phyloP scores from a whole-genome alignment of 106 monocot species.

The Cymbidium sinense region DNA sequence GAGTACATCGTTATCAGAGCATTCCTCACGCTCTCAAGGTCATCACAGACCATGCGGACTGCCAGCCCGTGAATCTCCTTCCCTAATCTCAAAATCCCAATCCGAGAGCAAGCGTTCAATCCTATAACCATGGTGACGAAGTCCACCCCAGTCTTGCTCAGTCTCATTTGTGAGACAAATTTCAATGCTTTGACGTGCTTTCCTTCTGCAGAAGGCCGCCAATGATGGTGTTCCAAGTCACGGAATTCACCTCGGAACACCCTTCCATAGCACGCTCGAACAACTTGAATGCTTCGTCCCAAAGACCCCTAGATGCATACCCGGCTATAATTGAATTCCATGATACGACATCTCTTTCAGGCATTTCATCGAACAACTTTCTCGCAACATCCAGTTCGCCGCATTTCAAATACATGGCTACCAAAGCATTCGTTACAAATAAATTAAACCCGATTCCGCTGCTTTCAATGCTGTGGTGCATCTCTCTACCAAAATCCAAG shows the following conservation, averaged over 20 bases:
- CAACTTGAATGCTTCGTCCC: constrained; percentile 37
- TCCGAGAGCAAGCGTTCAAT: constrained; percentile 49
- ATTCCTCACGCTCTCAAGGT: constrained; percentile 47
- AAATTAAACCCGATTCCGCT: constrained; percentile 31
- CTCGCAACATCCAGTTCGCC: constrained; percentile 43
- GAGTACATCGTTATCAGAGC: constrained; percentile 84
- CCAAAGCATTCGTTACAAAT: constrained; percentile 52
- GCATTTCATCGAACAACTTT: constrained; percentile 68
- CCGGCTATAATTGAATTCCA: constrained; percentile 76
- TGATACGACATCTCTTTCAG: constrained; percentile 56
- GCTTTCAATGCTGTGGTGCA: constrained; percentile 26
- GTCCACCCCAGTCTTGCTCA: constrained; percentile 24
- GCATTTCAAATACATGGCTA: constrained; percentile 59
- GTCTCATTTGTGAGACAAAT: constrained; percentile 32
- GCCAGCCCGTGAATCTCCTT: constrained; percentile 61
- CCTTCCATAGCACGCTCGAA: constrained; percentile 24
- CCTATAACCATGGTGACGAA: constrained; percentile 52
- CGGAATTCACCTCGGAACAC: constrained; percentile 16
- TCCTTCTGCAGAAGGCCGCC: constrained; percentile 24
- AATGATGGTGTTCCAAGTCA: constrained; percentile 44
- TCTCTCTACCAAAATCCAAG: constrained; percentile 32
- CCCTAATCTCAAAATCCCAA: constrained; percentile 29
- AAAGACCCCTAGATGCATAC: constrained; percentile 37
- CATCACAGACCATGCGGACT: constrained; percentile 20
- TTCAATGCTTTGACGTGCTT: constrained; percentile 23